Conservation (phyloP, 495 filamentous ascomycete genomes). For the Penicillium coffeae region DNA sequence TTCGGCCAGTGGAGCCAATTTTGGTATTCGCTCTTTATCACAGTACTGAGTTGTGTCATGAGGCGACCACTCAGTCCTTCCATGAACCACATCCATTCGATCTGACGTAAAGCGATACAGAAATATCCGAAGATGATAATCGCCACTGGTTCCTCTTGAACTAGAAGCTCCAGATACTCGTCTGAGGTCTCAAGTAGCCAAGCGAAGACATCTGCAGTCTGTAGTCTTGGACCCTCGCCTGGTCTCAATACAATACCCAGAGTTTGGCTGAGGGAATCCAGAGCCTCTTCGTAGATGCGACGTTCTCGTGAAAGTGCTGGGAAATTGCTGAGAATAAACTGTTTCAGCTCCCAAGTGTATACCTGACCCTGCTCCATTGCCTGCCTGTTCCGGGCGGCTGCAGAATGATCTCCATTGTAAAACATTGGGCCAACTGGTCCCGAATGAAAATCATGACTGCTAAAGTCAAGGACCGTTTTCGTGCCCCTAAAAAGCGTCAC, state of each 20-base stretch:
- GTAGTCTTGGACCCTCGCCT: conserved; percentile 6
- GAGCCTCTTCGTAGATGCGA: conserved; percentile 6
- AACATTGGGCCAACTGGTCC: conserved; percentile 12
- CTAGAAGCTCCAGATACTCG: conserved; percentile 21
- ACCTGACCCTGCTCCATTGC: conserved; percentile 9
- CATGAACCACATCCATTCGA: conserved; percentile 36
- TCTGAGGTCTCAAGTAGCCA: conserved; percentile 22
- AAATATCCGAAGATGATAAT: conserved; percentile 29
- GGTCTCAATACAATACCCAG: conserved; percentile 8
- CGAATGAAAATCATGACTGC: conserved; percentile 4
- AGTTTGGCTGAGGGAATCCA: conserved; percentile 9
- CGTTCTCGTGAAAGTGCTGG: background rate
- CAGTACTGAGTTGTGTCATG: conserved; percentile 17
- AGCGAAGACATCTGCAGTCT: conserved; percentile 19
- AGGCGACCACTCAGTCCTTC: conserved; percentile 23
- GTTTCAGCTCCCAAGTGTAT: conserved; percentile 12
- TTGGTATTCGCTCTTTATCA: conserved; percentile 15
- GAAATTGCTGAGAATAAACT: conserved; percentile 5
- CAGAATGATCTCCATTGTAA: conserved; percentile 1
- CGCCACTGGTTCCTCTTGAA: conserved; percentile 16
- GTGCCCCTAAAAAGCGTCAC: conserved; percentile 36
- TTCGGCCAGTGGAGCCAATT: conserved; percentile 15
- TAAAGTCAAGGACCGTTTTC: conserved; percentile 27
- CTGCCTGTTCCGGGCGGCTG: conserved; percentile 2
- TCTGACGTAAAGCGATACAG: conserved; percentile 21